Base-by-base conservation (phyloP, 805 yeast species). In the Zygoascus ofunaensis region DNA sequence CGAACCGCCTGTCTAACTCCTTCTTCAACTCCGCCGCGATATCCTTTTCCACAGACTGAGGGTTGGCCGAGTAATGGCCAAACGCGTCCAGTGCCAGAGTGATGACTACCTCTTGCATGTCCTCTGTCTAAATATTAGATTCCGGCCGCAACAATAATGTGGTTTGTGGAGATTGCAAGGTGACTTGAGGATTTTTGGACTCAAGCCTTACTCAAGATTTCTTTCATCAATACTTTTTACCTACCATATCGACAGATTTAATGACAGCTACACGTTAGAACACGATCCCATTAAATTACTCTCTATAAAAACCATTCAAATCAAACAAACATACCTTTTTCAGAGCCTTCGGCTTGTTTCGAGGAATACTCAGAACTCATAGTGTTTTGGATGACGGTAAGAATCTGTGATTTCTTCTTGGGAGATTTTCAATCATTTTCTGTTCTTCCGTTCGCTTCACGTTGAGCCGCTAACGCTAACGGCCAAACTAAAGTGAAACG, bases 11-110 rank as follows among this genome's bases (percentile, higher is more conserved):
- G 53, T 77, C 83, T 55, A 77, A 64, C 48, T 72, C 80, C 54
- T 75, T 75, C 59, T 78, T 77, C 41, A 77, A 64, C 46, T 60
- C 70, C 2, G 79, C 71, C 19, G 83, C 83, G 30, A 76, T 67
- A 45, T 78, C 82, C 56, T 64, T 65, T 49, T 77, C 81, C 5
- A 69, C 58, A 30, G 66, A 60, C 12, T 26, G 30, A 26, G 30
- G 30, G 12, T 26, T 26, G 7, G 30, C 12, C 7, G 7, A 8
- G 59, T 71, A 73, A 34, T 66, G 58, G 37, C 61, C 60, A 32
- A 65, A 51, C 1, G 79, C 79, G 35, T 67, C 72, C 33, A 58
- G 54, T 3, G 79, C 68, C 28, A 61, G 41, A 33, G 54, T 61
- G 19, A 58, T 45, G 19, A 59, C 57, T 14, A 48, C 50, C 19